Conservation (phyloP, 192 early-diverging fungal species). For the Coemansia sp. region DNA sequence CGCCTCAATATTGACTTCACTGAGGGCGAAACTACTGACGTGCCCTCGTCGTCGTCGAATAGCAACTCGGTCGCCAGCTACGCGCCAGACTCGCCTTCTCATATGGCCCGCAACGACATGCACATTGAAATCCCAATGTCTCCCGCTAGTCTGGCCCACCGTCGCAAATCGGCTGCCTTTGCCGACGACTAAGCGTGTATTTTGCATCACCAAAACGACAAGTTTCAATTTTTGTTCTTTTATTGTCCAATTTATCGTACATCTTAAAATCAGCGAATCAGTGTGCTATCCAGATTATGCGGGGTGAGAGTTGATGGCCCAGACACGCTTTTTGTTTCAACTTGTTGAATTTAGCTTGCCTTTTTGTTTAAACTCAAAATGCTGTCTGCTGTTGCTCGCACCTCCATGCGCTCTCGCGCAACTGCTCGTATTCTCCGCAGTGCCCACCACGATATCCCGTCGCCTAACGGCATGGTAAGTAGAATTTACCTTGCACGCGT, state of each 20-base stretch:
- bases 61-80: constrained; percentile 43
- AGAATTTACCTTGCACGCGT: not conserved
- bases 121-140: constrained; percentile 50
- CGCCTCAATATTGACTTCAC: constrained; percentile 15
- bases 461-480: constrained; percentile 55
- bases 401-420: constrained; percentile 52
- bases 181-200: not conserved
- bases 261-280: not conserved
- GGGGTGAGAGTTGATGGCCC: too few relatives aligned
- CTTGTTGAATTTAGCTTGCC: constrained; percentile 8
- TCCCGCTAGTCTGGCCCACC: constrained; percentile 26
- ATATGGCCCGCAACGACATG: constrained; percentile 19
- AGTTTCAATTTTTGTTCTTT: constrained; percentile 3
- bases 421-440: constrained; percentile 35
- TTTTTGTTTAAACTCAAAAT: constrained; percentile 25
- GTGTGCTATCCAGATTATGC: not conserved
- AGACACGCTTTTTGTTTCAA: not conserved
- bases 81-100: constrained; percentile 30
- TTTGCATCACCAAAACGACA: not conserved
- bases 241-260: not conserved
- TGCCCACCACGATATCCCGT: constrained; percentile 33
- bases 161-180: constrained; percentile 24
- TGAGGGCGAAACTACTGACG: constrained; percentile 39
- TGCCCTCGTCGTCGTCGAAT: constrained; percentile 41
- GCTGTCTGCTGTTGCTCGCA: constrained; percentile 50